Base-by-base conservation (phyloP, 768 basidiomycete species). In the Tricholoma bakamatsutake region DNA sequence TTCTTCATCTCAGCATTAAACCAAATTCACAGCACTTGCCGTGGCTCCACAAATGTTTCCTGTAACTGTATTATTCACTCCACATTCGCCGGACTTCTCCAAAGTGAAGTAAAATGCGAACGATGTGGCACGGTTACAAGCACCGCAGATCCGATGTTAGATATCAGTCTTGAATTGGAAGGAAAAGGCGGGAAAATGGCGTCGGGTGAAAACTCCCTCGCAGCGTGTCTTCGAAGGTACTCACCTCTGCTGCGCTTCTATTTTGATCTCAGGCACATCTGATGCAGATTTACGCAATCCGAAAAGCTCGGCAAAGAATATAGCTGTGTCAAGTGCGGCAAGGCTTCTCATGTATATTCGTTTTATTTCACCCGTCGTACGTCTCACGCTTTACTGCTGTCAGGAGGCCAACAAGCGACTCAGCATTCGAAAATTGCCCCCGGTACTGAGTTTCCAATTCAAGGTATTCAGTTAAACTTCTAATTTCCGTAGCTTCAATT, bases 61-160 rank as follows among this genome's bases (percentile, higher is more conserved):
- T 96, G 94, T 68, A 90, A 88, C 59, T 98, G 96, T 64, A 84
- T 96, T 64, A 83, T 96, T 30, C 95, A 98, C 66, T 84, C 84
- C 15, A 91, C 91, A 1, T 98, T 98, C 63, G 84, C 85, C 0
- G 96, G 94, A 0, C 79, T 84, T 52, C 72, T 97, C 2, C 88
- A 94, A 61, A 94, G 92, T 60, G 90, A 96, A 46, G 89, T 98
- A 48, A 85, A 80, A 35, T 98, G 96, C 65, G 90, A 89, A 54
- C 77, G 87, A 7, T 98, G 96, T 66, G 82, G 83, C 4, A 88
- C 83, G 55, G 79, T 82, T 4, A 93, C 85, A 0, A 86, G 79
- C 31, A 92, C 91, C 1, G 71, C 87, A 39, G 96, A 98, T 62
- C 92, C 93, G 10, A 90, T 94, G 75, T 76, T 98, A 18, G 95